A percentile compares a stretch with the other conserved stretches of the same genome.
phyloP scores from a whole-genome alignment of 2,329 filamentous ascomycete species.

The Shiraia sp. region DNA sequence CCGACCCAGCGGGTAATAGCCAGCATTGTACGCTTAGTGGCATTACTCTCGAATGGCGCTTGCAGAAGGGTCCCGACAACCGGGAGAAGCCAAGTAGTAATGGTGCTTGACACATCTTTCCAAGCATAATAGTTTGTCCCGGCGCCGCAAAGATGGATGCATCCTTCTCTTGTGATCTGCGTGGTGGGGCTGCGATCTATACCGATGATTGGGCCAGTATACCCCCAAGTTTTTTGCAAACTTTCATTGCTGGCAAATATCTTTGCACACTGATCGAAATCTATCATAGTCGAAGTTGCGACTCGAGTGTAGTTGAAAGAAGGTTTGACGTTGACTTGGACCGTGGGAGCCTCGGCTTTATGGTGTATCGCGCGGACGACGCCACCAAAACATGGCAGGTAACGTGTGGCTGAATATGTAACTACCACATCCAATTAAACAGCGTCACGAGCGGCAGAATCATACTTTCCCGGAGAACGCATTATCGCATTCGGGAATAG shows the following conservation, averaged over 20 bases:
- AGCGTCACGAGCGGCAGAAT: no score
- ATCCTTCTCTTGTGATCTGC: slow-evolving; percentile 40
- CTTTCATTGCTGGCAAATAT: no score
- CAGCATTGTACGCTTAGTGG: slow-evolving; percentile 39
- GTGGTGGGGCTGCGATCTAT: slow-evolving; percentile 15
- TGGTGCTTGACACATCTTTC: slow-evolving; percentile 35
- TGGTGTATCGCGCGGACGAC: not conserved
- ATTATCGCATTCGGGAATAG: no score
- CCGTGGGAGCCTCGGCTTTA: slow-evolving; percentile 1
- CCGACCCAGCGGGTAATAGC: slow-evolving; percentile 45
- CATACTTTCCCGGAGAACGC: no score
- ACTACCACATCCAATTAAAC: no score
- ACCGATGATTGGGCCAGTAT: slow-evolving; percentile 19
- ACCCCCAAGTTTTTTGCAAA: slow-evolving; percentile 19
- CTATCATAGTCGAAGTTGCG: slow-evolving; percentile 5
- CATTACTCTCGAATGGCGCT: slow-evolving; percentile 49
- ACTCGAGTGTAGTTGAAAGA: no score
- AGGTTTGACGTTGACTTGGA: not conserved
- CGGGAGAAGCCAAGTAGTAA: slow-evolving; percentile 48
- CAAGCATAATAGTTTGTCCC: slow-evolving; percentile 40
- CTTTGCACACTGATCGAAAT: slow-evolving; percentile 3
- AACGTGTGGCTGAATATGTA: no score
- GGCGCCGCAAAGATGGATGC: slow-evolving; percentile 38
- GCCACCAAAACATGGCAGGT: no score
- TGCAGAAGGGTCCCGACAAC: slow-evolving; percentile 46